Base-by-base conservation (phyloP, 192 early-diverging fungal genomes). In the Coemansia nantahalensis region DNA sequence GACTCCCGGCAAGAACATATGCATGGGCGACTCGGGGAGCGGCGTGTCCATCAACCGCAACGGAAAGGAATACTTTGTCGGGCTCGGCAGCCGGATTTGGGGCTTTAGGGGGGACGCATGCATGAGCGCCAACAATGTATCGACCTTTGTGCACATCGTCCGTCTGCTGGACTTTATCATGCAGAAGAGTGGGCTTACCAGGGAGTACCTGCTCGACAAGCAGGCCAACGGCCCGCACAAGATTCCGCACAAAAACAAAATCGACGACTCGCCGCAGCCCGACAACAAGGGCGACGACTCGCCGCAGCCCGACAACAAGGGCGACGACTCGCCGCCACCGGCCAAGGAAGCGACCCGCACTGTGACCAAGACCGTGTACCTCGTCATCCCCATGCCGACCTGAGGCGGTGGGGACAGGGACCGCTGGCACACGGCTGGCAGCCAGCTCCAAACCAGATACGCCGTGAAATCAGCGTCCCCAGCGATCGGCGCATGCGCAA, bases 1-100 rank as follows among this genome's bases (percentile, higher is more conserved):
- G 19, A 43, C 35, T 19, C 35, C 44, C 1, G 45, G 47, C 21
- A 16, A 35, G 7, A 33, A 38, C 4, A 46, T 48, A 0, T 62
- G 52, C 40, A 50, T 18, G 23, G 52, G 60, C 4, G 60, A 62
- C 13, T 54, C 52, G 12, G 60, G 60, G n/a, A 55, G 51, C 16
- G 38, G 51, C 3, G 47, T 47, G 9, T 40, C 45, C 3, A 23
- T 46, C 13, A 18, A n/a, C 10, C 11, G 30, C 16, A 47, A 47
- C 28, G 24, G 45, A 22, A 35, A 18, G 32, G 33, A 39, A 19
- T 50, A 33, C 9, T 34, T 48, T 42, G 60, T 48, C 19, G 60
- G 60, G 5, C 15, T 55, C 35, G 52, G 45, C 16, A 55, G 51
- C 28, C 39, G 52, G 22, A 41, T 48, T 12, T 30, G 31, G 8